Base-by-base conservation (phyloP, 2,329 filamentous ascomycete species). In the Aspergillus neoniger region DNA sequence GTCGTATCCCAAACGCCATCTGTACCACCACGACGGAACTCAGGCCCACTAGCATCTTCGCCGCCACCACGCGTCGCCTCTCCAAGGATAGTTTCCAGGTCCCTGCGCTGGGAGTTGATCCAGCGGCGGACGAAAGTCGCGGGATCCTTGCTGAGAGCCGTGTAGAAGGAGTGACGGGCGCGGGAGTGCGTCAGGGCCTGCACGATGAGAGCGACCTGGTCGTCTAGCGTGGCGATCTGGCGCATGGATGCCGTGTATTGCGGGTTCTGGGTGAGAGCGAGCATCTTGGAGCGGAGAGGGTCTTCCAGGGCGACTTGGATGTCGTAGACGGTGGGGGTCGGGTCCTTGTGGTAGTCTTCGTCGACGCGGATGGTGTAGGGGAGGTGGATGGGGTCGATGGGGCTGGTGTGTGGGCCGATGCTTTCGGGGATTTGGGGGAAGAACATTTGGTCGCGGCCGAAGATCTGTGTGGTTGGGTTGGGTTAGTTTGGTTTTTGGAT, bases 341-440 rank as follows among this genome's bases (percentile, higher is more conserved):
- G 89, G 58, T 87, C 80, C 67, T 86, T 87, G 72, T 94, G 89
- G 71, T 93, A 94, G 8, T 88, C 86, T 70, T 91, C 84, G 75
- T 99, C 95, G 43, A 97, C 90, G 61, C 94, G 91, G 73, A 99
- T 95, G 8, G 93, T 99, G 80, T 97, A 99, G 21, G 88, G 84
- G 36, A 99, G 85, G 70, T 90, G 88, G 71, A 97, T 85, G 0
- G 95, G 92, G 5, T 91, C 87, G 1, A 97, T 84, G 2, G 91
- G 87, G 30, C 84, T 86, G 58, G 97, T 86, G 76, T 98, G 92
- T 9, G 85, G 84, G 55, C 88, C 86, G 63, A 96, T 88, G 67
- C 91, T 90, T 55, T 94, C 90, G 50, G 90, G 88, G 57, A 98
- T 86, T 73, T 90, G 86, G 12, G 95, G 94, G 75, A 99, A 96